Percentiles rank a stretch among this genome's conserved stretches.
phyloP scores from a whole-genome alignment of 2,329 filamentous ascomycete genomes.

The Chaetomiaceae sp. region DNA sequence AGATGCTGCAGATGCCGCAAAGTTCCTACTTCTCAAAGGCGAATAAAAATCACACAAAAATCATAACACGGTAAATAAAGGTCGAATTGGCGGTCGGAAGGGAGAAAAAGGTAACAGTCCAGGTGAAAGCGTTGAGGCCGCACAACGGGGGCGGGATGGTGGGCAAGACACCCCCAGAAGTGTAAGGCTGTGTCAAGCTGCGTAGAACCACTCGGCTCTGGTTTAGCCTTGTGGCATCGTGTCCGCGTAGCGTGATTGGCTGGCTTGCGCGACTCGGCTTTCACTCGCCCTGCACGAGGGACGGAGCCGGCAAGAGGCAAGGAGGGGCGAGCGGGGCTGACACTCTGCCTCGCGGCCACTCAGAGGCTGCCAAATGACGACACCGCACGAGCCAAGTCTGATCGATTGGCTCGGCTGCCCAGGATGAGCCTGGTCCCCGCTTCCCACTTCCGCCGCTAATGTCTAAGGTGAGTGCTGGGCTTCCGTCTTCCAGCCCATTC shows the following conservation, averaged over 20 bases:
- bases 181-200: slow-evolving; percentile 29
- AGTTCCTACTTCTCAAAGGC: background rate
- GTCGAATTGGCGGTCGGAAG: slow-evolving; percentile 12
- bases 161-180: slow-evolving; percentile 14
- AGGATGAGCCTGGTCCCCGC: background rate
- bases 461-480: background rate
- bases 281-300: slow-evolving; percentile 10
- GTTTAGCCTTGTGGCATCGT: slow-evolving; percentile 29
- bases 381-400: slow-evolving; percentile 18
- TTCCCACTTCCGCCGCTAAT: background rate
- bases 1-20: slow-evolving; percentile 1
- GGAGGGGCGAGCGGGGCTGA: slow-evolving; percentile 24
- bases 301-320: slow-evolving; percentile 10
- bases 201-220: slow-evolving; percentile 26
- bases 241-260: slow-evolving; percentile 16
- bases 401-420: slow-evolving; percentile 12
- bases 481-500: background rate
- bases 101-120: slow-evolving; percentile 2
- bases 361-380: slow-evolving; percentile 17
- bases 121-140: slow-evolving; percentile 11
- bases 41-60: background rate
- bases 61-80: background rate
- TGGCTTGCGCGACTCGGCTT: slow-evolving; percentile 8
- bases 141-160: slow-evolving; percentile 7
- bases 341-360: slow-evolving; percentile 18